phyloP scores from a whole-genome alignment of 148 eudicot species.

The Amaranthus cruentus region DNA sequence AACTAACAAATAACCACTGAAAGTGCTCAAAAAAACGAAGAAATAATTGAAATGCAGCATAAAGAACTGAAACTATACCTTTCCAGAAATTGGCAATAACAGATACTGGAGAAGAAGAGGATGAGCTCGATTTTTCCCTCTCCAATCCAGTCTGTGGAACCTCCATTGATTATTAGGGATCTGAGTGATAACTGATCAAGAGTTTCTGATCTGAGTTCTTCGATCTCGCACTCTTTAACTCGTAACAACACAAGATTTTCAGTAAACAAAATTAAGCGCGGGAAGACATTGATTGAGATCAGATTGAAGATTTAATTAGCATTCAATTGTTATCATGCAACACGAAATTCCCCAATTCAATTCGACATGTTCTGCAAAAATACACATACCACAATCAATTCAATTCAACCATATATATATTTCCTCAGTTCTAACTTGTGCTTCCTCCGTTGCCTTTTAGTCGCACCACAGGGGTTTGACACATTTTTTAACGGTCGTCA shows the following conservation, averaged over 20 bases:
- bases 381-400: no score
- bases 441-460: no score
- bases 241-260: neutral
- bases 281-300: constrained; percentile 6
- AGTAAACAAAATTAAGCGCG: constrained; percentile 5
- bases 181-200: constrained; percentile 11
- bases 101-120: constrained; percentile 63
- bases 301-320: neutral
- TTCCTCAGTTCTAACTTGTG: no score
- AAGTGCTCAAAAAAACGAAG: neutral
- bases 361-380: no score
- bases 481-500: no score
- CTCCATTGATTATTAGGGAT: constrained; percentile 63
- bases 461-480: no score
- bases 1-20: neutral
- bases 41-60: neutral
- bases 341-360: no score
- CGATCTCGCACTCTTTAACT: neutral
- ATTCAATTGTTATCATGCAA: no score
- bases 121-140: constrained; percentile 45
- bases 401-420: no score
- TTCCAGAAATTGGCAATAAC: constrained; percentile 89
- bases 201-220: constrained; percentile 5
- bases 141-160: constrained; percentile 48
- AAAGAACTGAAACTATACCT: constrained; percentile 36